These are phyloP conservation scores for Chernovozyma aurita DNA, from an alignment of 1,139 yeast species.

Conservation along the genomic window DNA sequence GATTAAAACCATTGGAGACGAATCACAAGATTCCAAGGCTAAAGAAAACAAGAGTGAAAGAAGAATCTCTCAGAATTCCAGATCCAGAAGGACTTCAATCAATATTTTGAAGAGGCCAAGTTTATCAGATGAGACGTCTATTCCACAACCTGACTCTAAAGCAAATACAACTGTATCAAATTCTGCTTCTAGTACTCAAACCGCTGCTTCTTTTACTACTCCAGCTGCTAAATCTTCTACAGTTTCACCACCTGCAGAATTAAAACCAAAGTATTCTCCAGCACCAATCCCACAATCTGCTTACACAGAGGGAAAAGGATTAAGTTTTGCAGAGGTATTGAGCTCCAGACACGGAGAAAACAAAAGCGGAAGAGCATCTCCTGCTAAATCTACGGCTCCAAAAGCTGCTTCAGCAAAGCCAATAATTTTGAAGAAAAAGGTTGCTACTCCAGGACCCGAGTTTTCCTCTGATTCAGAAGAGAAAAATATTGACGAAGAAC, in stretches of 20 bases:
- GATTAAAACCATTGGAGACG: slow-evolving; percentile 44
- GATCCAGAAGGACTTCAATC: slow-evolving; percentile 11
- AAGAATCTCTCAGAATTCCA: slow-evolving; percentile 1
- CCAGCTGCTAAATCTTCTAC: background rate
- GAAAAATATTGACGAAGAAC: slow-evolving; percentile 1
- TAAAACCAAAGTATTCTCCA: slow-evolving; percentile 9
- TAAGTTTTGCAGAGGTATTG: slow-evolving; percentile 38
- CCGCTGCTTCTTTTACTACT: background rate
- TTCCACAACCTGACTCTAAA: background rate
- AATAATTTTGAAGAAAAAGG: slow-evolving; percentile 38
- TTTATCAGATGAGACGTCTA: background rate
- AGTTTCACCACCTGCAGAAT: background rate
- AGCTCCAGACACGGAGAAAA: slow-evolving; percentile 21
- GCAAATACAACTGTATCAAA: slow-evolving; percentile 1
- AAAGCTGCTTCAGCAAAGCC: slow-evolving; percentile 29
- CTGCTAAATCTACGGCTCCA: slow-evolving; percentile 20
- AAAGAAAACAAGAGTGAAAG: slow-evolving; percentile 2
- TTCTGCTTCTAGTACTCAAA: background rate
- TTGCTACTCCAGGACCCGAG: slow-evolving; percentile 6
- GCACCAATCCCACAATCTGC: slow-evolving; percentile 12
- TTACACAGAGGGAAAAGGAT: slow-evolving; percentile 17
- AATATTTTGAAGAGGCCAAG: slow-evolving; percentile 3
- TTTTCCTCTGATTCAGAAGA: background rate
- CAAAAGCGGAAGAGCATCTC: slow-evolving; percentile 15
- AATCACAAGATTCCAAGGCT: slow-evolving; percentile 7